Conservation (phyloP, 371 early-diverging fungal genomes). For the Mucor racemosus region DNA sequence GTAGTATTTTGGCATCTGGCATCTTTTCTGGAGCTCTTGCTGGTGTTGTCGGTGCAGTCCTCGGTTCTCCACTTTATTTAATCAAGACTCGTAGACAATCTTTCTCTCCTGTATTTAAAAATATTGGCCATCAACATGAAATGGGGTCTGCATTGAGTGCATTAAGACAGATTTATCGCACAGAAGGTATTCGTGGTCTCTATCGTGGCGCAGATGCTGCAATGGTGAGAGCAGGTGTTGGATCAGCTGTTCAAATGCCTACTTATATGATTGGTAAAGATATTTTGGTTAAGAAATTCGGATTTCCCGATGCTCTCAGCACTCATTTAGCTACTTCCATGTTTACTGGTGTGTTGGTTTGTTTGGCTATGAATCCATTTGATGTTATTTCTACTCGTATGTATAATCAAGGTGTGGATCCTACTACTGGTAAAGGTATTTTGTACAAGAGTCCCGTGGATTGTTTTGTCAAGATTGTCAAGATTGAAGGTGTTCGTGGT, state of each 20-base stretch:
- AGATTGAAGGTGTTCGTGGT: constrained; percentile 83
- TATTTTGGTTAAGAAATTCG: constrained; percentile 62
- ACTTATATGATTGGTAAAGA: constrained; percentile 86
- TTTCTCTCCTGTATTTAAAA: constrained; percentile 70
- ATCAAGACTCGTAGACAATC: constrained; percentile 97
- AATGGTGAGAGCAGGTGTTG: constrained; percentile 90
- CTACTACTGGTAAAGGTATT: constrained; percentile 62
- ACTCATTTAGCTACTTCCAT: constrained; percentile 83
- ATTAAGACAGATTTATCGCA: constrained; percentile 66
- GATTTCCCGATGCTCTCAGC: constrained; percentile 64
- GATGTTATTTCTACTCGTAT: constrained; percentile 95
- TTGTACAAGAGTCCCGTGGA: constrained; percentile 83
- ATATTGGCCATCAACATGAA: constrained; percentile 91
- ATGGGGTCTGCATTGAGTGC: constrained; percentile 75
- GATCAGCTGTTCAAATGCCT: constrained; percentile 92
- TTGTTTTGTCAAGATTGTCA: constrained; percentile 84
- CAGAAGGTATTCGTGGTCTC: constrained; percentile 77
- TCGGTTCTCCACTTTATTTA: constrained; percentile 90
- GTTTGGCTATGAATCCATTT: constrained; percentile 95
- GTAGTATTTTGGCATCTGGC: constrained; percentile 61
- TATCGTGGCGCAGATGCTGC: constrained; percentile 91
- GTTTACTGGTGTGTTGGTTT: constrained; percentile 86
- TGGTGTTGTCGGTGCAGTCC: constrained; percentile 81
- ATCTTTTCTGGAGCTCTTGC: constrained; percentile 65
- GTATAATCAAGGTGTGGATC: constrained; percentile 89